Evolutionary conservation across 768 basidiomycete species (phyloP).

Genomic region (Gautieria morchelliformis): DNA sequence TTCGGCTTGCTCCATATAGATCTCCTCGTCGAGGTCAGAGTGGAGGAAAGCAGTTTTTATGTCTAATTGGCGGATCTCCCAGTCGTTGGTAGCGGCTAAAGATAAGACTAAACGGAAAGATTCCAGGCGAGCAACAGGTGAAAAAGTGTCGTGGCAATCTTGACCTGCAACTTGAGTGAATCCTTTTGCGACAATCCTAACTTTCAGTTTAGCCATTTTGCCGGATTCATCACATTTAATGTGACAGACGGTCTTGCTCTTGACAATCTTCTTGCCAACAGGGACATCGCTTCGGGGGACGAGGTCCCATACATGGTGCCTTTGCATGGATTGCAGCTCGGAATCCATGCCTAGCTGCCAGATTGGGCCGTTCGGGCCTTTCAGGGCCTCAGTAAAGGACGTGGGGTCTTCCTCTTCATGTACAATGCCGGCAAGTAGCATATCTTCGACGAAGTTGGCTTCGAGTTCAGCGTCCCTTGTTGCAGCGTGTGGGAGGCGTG

Average conservation of each 20-base stretch:
- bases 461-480: not conserved
- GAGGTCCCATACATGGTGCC: too few species aligned
- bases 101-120: constrained; percentile 5
- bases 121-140: not conserved
- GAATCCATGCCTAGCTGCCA: not conserved
- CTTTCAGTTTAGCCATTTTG: too few species aligned
- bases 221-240: too few species aligned
- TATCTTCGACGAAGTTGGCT: constrained; percentile 5
- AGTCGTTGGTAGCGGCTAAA: too few species aligned
- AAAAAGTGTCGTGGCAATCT: too few species aligned
- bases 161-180: too few species aligned
- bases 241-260: constrained; percentile 12
- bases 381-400: constrained; percentile 13
- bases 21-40: constrained; percentile 11
- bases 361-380: too few species aligned
- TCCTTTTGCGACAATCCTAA: too few species aligned
- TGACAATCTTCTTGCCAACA: constrained; percentile 14
- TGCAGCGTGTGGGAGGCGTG: too few species aligned
- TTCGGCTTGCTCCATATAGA: too few species aligned
- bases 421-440: constrained; percentile 10
- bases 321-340: too few species aligned
- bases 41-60: constrained; percentile 19
- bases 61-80: constrained; percentile 10
- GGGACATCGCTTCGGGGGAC: not conserved
- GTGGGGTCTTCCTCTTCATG: constrained; percentile 15